Evolutionary conservation across 2,329 filamentous ascomycete genomes (phyloP).

Genomic region (Xylariales sp.): DNA sequence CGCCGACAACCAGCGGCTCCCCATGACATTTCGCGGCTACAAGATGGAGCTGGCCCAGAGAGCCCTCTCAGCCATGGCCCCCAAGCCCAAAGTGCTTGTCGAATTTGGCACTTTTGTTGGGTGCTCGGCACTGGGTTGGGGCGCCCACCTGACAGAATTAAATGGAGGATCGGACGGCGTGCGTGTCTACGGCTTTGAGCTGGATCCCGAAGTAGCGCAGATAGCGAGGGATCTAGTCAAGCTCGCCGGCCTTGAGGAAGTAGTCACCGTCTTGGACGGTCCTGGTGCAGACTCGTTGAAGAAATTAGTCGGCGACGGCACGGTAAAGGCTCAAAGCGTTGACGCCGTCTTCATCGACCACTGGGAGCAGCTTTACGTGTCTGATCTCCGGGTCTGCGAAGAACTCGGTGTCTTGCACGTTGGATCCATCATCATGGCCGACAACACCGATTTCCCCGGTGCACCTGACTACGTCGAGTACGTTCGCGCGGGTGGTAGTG

Average conservation of each 20-base stretch:
- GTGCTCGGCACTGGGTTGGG: slow-evolving; percentile 28
- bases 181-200: slow-evolving; percentile 31
- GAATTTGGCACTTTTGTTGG: slow-evolving; percentile 32
- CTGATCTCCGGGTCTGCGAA: slow-evolving; percentile 28
- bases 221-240: slow-evolving; percentile 26
- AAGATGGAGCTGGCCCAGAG: slow-evolving; percentile 20
- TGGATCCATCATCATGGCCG: slow-evolving; percentile 32
- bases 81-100: slow-evolving; percentile 25
- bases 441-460: slow-evolving; percentile 38
- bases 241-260: slow-evolving; percentile 25
- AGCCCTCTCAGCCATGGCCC: slow-evolving; percentile 15
- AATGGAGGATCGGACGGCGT: slow-evolving; percentile 12
- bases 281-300: slow-evolving; percentile 22
- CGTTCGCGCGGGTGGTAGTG: slow-evolving; percentile 23
- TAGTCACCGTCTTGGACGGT: slow-evolving; percentile 28
- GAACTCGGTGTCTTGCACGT: slow-evolving; percentile 23
- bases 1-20: slow-evolving; percentile 18
- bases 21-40: slow-evolving; percentile 26
- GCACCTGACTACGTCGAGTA: slow-evolving; percentile 38
- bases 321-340: slow-evolving; percentile 17
- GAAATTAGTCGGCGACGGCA: slow-evolving; percentile 20
- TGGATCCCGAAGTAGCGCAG: slow-evolving; percentile 22
- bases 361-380: slow-evolving; percentile 29
- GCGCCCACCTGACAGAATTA: slow-evolving; percentile 18
- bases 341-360: slow-evolving; percentile 26